These are phyloP conservation scores for Colletotrichum sp. DNA, from an alignment of 2,329 filamentous ascomycete genomes.

Conservation along the genomic window DNA sequence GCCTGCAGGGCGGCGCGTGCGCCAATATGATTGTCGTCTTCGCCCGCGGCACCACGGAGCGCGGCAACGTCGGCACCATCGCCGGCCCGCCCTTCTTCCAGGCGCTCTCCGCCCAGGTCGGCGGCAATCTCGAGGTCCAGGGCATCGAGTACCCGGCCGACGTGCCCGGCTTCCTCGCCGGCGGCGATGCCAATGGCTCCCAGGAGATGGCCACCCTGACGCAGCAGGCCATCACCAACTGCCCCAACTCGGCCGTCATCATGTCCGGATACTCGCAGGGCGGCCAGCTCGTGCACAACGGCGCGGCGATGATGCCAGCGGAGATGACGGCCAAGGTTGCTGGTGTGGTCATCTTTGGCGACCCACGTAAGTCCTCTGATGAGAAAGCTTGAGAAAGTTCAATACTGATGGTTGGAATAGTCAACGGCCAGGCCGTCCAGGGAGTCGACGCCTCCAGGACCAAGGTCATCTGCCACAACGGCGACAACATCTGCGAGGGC, in stretches of 20 bases:
- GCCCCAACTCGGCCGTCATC: constrained; percentile 50
- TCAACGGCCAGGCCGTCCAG: constrained; percentile 13
- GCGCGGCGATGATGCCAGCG: constrained; percentile 39
- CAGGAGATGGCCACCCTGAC: constrained; percentile 38
- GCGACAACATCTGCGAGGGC: constrained; percentile 36
- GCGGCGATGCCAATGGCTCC: constrained; percentile 49
- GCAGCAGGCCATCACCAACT: constrained; percentile 40
- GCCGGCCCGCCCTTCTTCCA: constrained; percentile 57
- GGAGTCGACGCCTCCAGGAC: constrained; percentile 5
- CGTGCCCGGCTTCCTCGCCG: constrained; percentile 47
- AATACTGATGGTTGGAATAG: not conserved
- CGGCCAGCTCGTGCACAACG: constrained; percentile 46
- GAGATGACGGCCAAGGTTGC: constrained; percentile 33
- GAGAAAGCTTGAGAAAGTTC: not conserved
- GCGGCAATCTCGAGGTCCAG: constrained; percentile 53
- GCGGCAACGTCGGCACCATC: constrained; percentile 54
- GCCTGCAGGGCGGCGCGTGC: constrained; percentile 31
- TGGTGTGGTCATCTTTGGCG: constrained; percentile 34
- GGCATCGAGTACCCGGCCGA: constrained; percentile 58
- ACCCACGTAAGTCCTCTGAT: constrained; percentile 19
- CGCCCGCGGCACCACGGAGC: constrained; percentile 60
- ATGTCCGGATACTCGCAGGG: constrained; percentile 53
- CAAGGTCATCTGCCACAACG: constrained; percentile 34
- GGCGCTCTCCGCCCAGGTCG: constrained; percentile 45
- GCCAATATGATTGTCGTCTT: constrained; percentile 58